Conservation (phyloP, 2,329 filamentous ascomycete genomes). For the Aspergillus puulaauensis region DNA sequence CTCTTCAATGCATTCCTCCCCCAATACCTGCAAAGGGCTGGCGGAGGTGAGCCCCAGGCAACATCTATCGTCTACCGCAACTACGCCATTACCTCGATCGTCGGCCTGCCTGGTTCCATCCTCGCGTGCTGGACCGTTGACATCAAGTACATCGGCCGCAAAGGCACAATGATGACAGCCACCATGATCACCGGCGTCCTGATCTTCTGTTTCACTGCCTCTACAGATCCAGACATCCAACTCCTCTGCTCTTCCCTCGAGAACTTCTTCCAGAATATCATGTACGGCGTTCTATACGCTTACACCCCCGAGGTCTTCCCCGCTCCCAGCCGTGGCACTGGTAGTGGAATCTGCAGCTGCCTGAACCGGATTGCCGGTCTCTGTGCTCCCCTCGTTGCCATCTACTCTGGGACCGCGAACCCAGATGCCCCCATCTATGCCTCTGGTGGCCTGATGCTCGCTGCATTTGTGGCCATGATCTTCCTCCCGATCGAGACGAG, state of each 20-base stretch:
- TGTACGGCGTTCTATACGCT: constrained; percentile 58
- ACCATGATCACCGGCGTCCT: constrained; percentile 55
- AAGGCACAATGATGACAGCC: constrained; percentile 55
- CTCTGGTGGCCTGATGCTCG: constrained; percentile 44
- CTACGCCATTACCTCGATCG: constrained; percentile 76
- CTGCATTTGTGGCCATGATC: constrained; percentile 47
- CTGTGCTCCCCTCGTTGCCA: constrained; percentile 46
- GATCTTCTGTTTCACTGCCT: constrained; percentile 56
- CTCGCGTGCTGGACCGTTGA: constrained; percentile 73
- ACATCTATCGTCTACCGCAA: constrained; percentile 64
- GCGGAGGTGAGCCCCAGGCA: constrained; percentile 36
- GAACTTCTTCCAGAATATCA: constrained; percentile 58
- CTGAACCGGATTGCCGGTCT: constrained; percentile 47
- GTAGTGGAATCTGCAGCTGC: constrained; percentile 49
- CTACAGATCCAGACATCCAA: constrained; percentile 49
- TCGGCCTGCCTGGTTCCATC: constrained; percentile 74
- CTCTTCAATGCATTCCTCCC: constrained; percentile 91
- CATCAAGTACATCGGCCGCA: constrained; percentile 61
- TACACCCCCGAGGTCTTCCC: constrained; percentile 62
- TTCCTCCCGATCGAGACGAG: constrained; percentile 49
- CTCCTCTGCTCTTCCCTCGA: constrained; percentile 54
- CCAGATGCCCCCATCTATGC: constrained; percentile 48
- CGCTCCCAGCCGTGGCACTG: constrained; percentile 55
- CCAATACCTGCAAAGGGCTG: constrained; percentile 70
- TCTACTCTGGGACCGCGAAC: constrained; percentile 38